phyloP scores from a whole-genome alignment of 495 filamentous ascomycete genomes.

The Alectoria sarmentosa region DNA sequence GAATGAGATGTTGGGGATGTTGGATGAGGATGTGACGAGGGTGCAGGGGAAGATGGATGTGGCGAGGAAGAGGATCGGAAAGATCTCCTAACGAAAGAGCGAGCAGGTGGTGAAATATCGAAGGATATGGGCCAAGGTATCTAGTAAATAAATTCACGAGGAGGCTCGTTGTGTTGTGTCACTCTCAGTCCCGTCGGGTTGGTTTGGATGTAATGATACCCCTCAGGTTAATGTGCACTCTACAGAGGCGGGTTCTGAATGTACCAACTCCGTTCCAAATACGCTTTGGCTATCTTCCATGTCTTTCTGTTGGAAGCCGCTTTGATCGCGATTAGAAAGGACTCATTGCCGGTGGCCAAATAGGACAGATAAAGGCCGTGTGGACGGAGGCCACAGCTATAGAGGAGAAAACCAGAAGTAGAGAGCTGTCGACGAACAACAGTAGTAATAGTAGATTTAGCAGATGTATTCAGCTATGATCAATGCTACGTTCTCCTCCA shows the following conservation, averaged over 20 bases:
- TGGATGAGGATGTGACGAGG: constrained; percentile 69
- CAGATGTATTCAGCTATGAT: not conserved
- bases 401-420: too few species aligned
- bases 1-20: constrained; percentile 66
- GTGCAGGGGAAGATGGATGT: constrained; percentile 71
- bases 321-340: not conserved
- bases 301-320: not conserved
- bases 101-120: not conserved
- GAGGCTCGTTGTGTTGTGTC: not conserved
- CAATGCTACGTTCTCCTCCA: not conserved
- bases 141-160: not conserved
- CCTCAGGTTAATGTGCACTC: not conserved
- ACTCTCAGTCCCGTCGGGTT: too few species aligned
- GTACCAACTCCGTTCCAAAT: not conserved
- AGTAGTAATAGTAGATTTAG: not conserved
- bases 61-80: constrained; percentile 72
- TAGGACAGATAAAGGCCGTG: too few species aligned
- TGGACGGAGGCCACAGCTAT: too few species aligned
- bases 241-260: not conserved
- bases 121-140: too few species aligned
- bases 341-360: too few species aligned
- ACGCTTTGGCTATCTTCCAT: not conserved
- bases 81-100: constrained; percentile 50
- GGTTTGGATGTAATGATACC: not conserved
- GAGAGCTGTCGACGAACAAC: too few species aligned